Percentiles rank a stretch among this genome's conserved stretches.
Conservation (phyloP, 768 basidiomycete genomes). For the Terana coerulea region DNA sequence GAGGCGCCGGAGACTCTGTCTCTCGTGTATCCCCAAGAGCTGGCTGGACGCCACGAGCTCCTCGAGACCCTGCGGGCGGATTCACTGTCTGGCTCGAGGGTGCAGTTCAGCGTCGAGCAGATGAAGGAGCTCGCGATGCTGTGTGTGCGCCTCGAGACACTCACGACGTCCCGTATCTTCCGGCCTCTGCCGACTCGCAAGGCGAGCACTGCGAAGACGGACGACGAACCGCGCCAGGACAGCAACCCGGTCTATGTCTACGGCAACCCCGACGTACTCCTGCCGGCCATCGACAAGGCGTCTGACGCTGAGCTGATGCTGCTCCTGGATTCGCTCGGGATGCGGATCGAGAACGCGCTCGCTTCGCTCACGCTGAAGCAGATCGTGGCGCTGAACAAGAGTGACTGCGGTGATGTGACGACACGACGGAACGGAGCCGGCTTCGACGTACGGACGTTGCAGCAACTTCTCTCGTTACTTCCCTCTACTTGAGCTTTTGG, state of each 20-base stretch:
- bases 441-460: slow-evolving; percentile 47
- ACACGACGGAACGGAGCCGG: slow-evolving; percentile 26
- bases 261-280: slow-evolving; percentile 57
- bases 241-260: slow-evolving; percentile 35
- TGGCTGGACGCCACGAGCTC: slow-evolving; percentile 71
- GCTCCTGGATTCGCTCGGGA: slow-evolving; percentile 71
- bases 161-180: slow-evolving; percentile 62
- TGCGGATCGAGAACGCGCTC: slow-evolving; percentile 71
- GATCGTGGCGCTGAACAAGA: slow-evolving; percentile 18
- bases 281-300: slow-evolving; percentile 71
- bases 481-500: background rate
- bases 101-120: slow-evolving; percentile 71
- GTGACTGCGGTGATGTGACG: slow-evolving; percentile 31
- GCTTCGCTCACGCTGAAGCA: slow-evolving; percentile 20
- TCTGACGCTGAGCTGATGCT: slow-evolving; percentile 69
- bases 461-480: slow-evolving; percentile 36
- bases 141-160: slow-evolving; percentile 76
- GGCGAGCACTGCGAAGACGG: slow-evolving; percentile 36
- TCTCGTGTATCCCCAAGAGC: slow-evolving; percentile 72
- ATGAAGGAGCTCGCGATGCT: slow-evolving; percentile 70
- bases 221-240: slow-evolving; percentile 16
- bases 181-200: slow-evolving; percentile 40
- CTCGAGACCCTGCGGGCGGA: slow-evolving; percentile 31
- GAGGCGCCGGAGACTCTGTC: slow-evolving; percentile 88
- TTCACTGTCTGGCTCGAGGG: slow-evolving; percentile 41